These are phyloP conservation scores for Dacryopinax spathularia DNA, from an alignment of 768 basidiomycete genomes.

Conservation along the genomic window DNA sequence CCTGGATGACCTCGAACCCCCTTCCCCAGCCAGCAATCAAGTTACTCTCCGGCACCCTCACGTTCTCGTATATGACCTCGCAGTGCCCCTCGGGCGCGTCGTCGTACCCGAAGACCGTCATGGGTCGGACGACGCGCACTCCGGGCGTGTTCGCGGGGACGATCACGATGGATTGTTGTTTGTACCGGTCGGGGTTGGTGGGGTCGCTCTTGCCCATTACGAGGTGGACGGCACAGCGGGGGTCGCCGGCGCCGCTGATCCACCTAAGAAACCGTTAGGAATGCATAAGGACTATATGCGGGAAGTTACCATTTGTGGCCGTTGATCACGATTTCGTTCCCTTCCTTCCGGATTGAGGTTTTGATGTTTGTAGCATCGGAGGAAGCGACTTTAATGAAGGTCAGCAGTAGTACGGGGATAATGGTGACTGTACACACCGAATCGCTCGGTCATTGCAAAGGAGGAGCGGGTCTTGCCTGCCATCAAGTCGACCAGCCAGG, in stretches of 20 bases:
- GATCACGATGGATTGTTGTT: conserved; percentile 86
- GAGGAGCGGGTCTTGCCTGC: conserved; percentile 88
- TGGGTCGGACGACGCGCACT: conserved; percentile 78
- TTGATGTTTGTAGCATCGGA: conserved; percentile 92
- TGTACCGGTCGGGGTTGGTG: conserved; percentile 54
- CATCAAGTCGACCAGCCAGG: conserved; percentile 76
- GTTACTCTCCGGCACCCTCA: conserved; percentile 71
- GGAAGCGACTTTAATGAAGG: conserved; percentile 49
- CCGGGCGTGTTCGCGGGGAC: conserved; percentile 82
- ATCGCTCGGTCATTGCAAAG: conserved; percentile 94
- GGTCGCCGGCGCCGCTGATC: conserved; percentile 95
- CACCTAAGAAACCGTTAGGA: conserved; percentile 42
- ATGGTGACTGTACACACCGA: conserved; percentile 35
- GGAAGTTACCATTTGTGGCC: conserved; percentile 83
- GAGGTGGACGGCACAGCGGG: conserved; percentile 74
- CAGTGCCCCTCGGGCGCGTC: conserved; percentile 95
- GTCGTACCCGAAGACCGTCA: conserved; percentile 88
- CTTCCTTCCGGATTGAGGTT: conserved; percentile 70
- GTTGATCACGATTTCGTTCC: conserved; percentile 79
- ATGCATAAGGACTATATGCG: conserved; percentile 3
- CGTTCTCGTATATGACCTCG: conserved; percentile 88
- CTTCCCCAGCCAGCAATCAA: conserved; percentile 84
- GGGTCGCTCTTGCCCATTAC: conserved; percentile 94
- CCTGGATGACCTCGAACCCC: conserved; percentile 96
- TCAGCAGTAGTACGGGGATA: too few relatives aligned